Evolutionary conservation across 208 protist genomes (phyloP), one percentile per base, ranked within the genome.

Genomic region (Trypanosoma boissoni): DNA sequence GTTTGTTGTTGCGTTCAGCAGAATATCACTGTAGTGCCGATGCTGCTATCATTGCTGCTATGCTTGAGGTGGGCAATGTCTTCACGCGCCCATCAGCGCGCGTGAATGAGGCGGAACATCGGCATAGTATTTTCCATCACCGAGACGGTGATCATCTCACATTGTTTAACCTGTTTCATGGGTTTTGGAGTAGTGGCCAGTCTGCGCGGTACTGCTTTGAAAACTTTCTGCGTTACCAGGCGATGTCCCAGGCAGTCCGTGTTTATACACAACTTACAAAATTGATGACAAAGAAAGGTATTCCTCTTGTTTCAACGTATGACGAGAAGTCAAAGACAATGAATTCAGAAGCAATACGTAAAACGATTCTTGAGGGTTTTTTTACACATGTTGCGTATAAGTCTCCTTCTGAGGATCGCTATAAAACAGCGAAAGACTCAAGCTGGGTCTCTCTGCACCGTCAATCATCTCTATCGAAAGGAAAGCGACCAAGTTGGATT

Each of bases 1-100:
- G 98, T 52, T 94, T 97, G 88, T 71, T 98, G 39, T 62, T 97
- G 16, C 73, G 71, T 39, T 80, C 88, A 4, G 58, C 71, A 12
- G 58, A 74, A 48, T 71, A 93, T 71, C 72, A 71, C 41, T 96
- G 88, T 58, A 72, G 72, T 7, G 83, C 80, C n/a, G 85, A 97
- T 39, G 85, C 83, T 16, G 82, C 72, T 5, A 81, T 88, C 36
- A 71, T 96, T 65, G 92, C 76, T 39, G 76, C 93, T n/a, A 96
- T 96, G 89, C 64, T 89, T 36, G 81, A 95, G 60, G 74, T 61
- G 16, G 82, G 89, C n/a, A 77, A 81, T 46, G 69, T 83, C 9
- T 89, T 89, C 60, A 45, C 64, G 21, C 81, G 83, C 6, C 80
- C 78, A 6, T 31, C 72, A 7, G 41, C 42, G 14, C 66, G 58